These are phyloP conservation scores for Podila verticillata DNA, from an alignment of 192 early-diverging fungal genomes.

Conservation along the genomic window DNA sequence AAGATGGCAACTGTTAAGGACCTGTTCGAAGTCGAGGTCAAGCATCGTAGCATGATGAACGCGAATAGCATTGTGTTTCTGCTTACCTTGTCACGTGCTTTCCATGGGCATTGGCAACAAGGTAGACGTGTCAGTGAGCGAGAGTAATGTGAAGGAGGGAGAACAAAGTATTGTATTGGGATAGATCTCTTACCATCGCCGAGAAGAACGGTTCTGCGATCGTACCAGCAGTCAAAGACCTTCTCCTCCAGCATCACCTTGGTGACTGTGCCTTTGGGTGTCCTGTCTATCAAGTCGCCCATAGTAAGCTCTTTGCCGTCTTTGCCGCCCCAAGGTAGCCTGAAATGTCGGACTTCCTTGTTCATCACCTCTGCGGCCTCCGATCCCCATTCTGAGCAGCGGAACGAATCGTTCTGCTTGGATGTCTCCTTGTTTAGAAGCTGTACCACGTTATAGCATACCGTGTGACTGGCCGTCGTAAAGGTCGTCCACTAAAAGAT, in stretches of 20 bases:
- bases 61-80: background rate
- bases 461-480: background rate
- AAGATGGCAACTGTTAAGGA: background rate
- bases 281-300: background rate
- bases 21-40: too few species aligned
- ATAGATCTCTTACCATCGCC: background rate
- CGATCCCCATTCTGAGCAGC: background rate
- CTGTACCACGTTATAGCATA: background rate
- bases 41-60: background rate
- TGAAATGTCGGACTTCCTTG: background rate
- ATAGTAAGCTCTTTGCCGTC: background rate
- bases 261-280: background rate
- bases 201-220: background rate
- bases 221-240: background rate
- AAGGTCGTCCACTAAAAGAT: constrained; percentile 1
- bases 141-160: too few species aligned
- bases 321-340: background rate
- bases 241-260: constrained; percentile 10
- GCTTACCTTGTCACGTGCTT: background rate
- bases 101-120: background rate
- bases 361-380: constrained; percentile 4
- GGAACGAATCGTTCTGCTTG: background rate
- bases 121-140: too few species aligned
- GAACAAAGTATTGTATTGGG: background rate
- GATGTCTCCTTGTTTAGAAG: background rate